Base-by-base conservation (phyloP, 2,329 filamentous ascomycete species). In the Chaetothyriales sp. region DNA sequence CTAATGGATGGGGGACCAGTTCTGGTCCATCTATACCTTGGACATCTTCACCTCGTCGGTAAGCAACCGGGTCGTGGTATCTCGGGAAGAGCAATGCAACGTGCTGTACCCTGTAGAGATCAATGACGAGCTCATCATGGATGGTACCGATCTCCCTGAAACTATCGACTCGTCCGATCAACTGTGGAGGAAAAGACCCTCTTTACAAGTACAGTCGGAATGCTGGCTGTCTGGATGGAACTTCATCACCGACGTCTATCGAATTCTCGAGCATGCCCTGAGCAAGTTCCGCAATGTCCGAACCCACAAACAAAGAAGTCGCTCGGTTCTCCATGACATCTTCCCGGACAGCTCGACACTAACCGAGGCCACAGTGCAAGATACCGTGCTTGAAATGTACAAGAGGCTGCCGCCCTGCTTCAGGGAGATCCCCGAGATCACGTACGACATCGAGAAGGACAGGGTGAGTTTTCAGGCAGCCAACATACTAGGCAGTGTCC, bases 11-110 rank as follows among this genome's bases (percentile, higher is more conserved):
- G 22, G 22, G 22, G 18, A 36, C 2, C 52, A 73, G 68, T 73
- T 72, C 56, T 79, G 76, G 76, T 74, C 74, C 39, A 76, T 75
- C 50, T 79, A 79, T 57, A 75, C 72, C 7, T 62, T 79, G 1
- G 76, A 79, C 51, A 68, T 79, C 2, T 77, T 73, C 60, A 68
- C 71, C 0, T 70, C 73, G 2, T 70, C 76, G 42, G 73, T 78
- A 6, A 78, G 73, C 70, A 70, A 68, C 50, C 67, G 70, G 36
- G 63, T 72, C 10, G 65, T 71, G 46, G 67, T 67, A 49, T 70
- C 66, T 26, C 68, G 70, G 48, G 73, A 74, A 60, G 65, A 66
- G 3, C 69, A 73, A 47, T 67, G 65, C 18, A 65, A 68, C 15
- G 74, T 77, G 7, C 62, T 60, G 7, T 76, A 76, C 53, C 73